Conservation (phyloP, 768 basidiomycete species). For the Fomitopsis serialis region DNA sequence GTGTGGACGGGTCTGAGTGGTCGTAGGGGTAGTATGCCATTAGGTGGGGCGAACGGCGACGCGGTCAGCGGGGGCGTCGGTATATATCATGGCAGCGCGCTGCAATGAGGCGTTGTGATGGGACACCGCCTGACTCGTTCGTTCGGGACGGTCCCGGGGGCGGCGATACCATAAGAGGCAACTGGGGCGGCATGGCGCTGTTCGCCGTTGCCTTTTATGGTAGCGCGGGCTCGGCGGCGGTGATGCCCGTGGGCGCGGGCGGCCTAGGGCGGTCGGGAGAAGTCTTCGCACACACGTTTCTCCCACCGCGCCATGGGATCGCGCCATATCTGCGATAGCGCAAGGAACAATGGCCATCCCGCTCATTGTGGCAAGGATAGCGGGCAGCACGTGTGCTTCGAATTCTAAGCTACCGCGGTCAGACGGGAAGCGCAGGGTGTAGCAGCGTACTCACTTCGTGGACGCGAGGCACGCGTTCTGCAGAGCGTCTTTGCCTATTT, state of each 20-base stretch:
- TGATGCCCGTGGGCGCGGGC: no score
- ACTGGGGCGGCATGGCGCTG: neutral
- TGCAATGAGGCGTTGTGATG: neutral
- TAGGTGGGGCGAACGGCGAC: neutral
- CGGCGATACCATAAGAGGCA: neutral
- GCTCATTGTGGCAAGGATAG: neutral
- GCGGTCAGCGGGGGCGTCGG: neutral
- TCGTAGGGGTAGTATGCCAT: slow-evolving; percentile 20
- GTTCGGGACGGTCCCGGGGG: neutral
- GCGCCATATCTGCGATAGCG: neutral
- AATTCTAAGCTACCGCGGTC: no score
- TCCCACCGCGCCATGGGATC: neutral
- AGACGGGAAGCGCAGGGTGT: no score
- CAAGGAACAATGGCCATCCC: neutral
- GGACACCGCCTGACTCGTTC: neutral
- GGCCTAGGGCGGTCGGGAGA: no score
- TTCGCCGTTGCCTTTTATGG: neutral
- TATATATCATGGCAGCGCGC: neutral
- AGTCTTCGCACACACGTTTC: no score
- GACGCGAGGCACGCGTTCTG: no score
- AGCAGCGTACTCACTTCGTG: no score
- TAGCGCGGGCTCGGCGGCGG: no score
- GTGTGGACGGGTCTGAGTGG: slow-evolving; percentile 16
- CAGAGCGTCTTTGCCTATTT: no score
- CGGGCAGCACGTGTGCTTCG: no score